phyloP scores from a whole-genome alignment of 805 yeast genomes.

The Yamadazyma tumulicola region DNA sequence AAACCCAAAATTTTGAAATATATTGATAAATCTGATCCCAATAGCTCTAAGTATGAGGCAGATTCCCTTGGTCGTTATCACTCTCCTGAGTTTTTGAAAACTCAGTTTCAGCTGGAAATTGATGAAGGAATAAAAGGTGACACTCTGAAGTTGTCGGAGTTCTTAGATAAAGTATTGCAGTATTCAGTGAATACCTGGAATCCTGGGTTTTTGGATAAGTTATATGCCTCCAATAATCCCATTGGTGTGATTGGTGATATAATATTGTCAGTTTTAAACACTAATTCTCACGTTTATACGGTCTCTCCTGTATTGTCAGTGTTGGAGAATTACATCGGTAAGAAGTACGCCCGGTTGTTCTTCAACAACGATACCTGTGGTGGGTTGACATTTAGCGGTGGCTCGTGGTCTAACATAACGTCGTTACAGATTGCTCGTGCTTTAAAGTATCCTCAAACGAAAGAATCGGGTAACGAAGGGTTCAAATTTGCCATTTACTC shows the following conservation, averaged over 20 bases:
- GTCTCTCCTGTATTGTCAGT: conserved; percentile 79
- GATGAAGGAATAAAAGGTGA: conserved; percentile 30
- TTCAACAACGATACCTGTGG: conserved; percentile 57
- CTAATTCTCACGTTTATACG: conserved; percentile 82
- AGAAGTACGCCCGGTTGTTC: conserved; percentile 64
- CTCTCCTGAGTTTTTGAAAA: conserved; percentile 47
- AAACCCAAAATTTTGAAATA: conserved; percentile 51
- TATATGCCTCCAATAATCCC: conserved; percentile 83
- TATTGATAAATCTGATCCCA: conserved; percentile 45
- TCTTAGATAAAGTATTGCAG: conserved; percentile 54
- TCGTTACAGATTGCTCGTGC: conserved; percentile 73
- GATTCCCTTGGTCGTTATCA: conserved; percentile 51
- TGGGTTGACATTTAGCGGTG: conserved; percentile 83
- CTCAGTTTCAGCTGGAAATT: conserved; percentile 15
- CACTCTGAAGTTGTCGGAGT: conserved; percentile 39
- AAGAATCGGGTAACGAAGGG: conserved; percentile 49
- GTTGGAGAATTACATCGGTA: conserved; percentile 66
- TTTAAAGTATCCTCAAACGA: conserved; percentile 64
- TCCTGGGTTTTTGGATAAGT: conserved; percentile 78
- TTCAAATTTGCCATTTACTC: conserved; percentile 67
- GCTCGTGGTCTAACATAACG: conserved; percentile 82
- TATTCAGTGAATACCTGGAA: conserved; percentile 84
- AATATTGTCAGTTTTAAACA: conserved; percentile 64
- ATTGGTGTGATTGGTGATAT: conserved; percentile 76
- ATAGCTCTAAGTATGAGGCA: conserved; percentile 24